These are phyloP conservation scores for Zopfochytrium polystomum DNA, from an alignment of 371 early-diverging fungal species.

Conservation along the genomic window DNA sequence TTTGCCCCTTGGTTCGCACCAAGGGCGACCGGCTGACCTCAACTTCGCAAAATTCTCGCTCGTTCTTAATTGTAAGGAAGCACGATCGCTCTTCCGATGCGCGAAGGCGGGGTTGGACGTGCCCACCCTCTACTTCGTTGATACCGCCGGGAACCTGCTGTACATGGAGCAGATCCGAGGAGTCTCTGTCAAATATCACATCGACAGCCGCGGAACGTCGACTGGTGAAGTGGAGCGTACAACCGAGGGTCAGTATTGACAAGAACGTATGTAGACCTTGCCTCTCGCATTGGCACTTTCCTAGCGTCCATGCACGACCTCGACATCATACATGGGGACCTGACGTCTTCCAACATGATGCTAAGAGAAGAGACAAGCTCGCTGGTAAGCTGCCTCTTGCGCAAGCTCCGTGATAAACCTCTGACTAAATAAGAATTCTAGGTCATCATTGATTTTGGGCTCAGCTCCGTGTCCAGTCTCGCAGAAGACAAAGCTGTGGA, in stretches of 20 bases:
- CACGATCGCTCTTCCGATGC: slow-evolving; percentile 54
- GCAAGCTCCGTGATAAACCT: no score
- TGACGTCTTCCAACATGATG: slow-evolving; percentile 97
- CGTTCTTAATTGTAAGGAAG: not conserved
- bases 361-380: slow-evolving; percentile 53
- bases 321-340: slow-evolving; percentile 95
- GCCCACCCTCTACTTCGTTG: slow-evolving; percentile 80
- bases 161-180: slow-evolving; percentile 86
- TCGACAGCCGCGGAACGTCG: not conserved
- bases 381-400: slow-evolving; percentile 56
- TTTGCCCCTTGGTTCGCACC: not conserved
- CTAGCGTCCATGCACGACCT: slow-evolving; percentile 81
- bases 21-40: not conserved
- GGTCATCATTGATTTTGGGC: slow-evolving; percentile 95
- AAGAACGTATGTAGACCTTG: slow-evolving; percentile 19
- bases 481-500: slow-evolving; percentile 99
- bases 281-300: slow-evolving; percentile 56
- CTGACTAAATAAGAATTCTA: no score
- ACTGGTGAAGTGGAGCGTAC: not conserved
- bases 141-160: slow-evolving; percentile 62
- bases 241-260: not conserved
- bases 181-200: slow-evolving; percentile 63
- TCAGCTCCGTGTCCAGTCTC: slow-evolving; percentile 79
- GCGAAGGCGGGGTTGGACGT: slow-evolving; percentile 73
- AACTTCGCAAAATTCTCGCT: not conserved